phyloP scores from a whole-genome alignment of 768 basidiomycete genomes.

The Coprinopsis cinerea region DNA sequence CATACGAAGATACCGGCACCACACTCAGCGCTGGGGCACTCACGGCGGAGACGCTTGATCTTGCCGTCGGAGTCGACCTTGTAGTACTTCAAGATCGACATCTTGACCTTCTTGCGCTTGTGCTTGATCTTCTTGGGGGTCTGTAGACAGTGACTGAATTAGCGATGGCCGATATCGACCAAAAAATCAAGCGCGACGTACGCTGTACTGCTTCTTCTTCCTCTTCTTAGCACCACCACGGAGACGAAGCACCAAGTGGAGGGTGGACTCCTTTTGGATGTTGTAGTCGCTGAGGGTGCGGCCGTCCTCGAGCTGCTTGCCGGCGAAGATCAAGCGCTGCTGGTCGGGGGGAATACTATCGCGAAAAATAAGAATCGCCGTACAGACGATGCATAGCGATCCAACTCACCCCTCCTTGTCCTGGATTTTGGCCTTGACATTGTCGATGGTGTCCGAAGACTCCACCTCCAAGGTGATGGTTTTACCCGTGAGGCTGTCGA shows the following conservation, averaged over 20 bases:
- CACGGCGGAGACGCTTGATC: conserved; percentile 97
- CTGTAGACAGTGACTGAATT: too few relatives aligned
- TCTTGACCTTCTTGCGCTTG: conserved; percentile 99
- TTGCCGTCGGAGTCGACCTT: conserved; percentile 99
- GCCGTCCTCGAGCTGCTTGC: conserved; percentile 99
- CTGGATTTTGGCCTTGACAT: conserved; percentile 96
- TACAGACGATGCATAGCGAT: conserved; percentile 1
- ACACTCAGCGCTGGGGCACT: conserved; percentile 83
- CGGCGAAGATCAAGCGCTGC: conserved; percentile 97
- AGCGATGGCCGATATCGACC: too few relatives aligned
- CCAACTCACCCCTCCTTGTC: conserved; percentile 89
- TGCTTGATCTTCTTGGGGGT: conserved; percentile 99
- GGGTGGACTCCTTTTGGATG: conserved; percentile 99
- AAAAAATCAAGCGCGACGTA: too few relatives aligned
- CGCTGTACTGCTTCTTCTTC: conserved; percentile 99
- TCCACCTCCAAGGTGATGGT: conserved; percentile 98
- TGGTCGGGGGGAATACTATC: conserved; percentile 85
- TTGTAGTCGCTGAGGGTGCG: conserved; percentile 94
- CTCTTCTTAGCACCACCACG: conserved; percentile 99
- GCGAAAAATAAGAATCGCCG: conserved; percentile 5
- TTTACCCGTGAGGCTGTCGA: conserved; percentile 89
- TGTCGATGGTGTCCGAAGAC: conserved; percentile 95
- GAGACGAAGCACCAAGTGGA: conserved; percentile 94
- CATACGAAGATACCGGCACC: conserved; percentile 81
- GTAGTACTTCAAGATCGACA: conserved; percentile 99